Evolutionary conservation across 2,329 filamentous ascomycete genomes (phyloP).

Genomic region (Aureobasidium mangrovei): DNA sequence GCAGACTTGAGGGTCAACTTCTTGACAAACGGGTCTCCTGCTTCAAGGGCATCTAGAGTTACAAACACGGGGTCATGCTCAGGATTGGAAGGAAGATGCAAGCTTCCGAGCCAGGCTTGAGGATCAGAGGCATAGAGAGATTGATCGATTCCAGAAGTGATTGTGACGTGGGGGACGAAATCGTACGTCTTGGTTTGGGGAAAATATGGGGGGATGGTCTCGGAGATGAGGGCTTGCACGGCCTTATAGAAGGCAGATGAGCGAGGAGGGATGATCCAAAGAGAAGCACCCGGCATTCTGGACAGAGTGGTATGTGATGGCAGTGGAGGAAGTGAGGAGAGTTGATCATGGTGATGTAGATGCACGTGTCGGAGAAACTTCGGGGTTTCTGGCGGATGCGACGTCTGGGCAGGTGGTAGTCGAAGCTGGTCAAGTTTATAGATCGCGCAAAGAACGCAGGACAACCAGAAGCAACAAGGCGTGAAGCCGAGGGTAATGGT

Average conservation of each 20-base stretch:
- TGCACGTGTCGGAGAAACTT: neutral
- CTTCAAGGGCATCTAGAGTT: slow-evolving; percentile 26
- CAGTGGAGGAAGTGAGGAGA: neutral
- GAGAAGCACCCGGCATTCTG: slow-evolving; percentile 33
- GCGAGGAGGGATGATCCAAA: slow-evolving; percentile 36
- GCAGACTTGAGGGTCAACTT: slow-evolving; percentile 32
- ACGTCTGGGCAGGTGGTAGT: neutral
- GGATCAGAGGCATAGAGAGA: slow-evolving; percentile 19
- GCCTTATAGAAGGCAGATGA: slow-evolving; percentile 24
- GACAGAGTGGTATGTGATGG: neutral
- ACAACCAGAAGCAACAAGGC: neutral
- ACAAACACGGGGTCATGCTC: slow-evolving; percentile 16
- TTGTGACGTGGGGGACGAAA: slow-evolving; percentile 36
- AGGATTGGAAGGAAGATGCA: slow-evolving; percentile 21
- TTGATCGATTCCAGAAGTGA: slow-evolving; percentile 30
- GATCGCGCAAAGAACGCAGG: neutral
- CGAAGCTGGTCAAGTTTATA: slow-evolving; percentile 6
- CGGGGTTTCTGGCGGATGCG: neutral
- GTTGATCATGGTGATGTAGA: neutral
- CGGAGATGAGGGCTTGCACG: slow-evolving; percentile 29
- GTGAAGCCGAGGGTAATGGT: neutral
- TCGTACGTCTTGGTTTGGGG: slow-evolving; percentile 20
- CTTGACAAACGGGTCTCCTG: slow-evolving; percentile 31
- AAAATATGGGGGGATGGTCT: slow-evolving; percentile 27
- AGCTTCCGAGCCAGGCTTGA: slow-evolving; percentile 31